Percentiles rank a stretch among this genome's conserved stretches.
These are phyloP conservation scores for Quercus variabilis DNA, from an alignment of 306 rosid species.

Conservation along the genomic window DNA sequence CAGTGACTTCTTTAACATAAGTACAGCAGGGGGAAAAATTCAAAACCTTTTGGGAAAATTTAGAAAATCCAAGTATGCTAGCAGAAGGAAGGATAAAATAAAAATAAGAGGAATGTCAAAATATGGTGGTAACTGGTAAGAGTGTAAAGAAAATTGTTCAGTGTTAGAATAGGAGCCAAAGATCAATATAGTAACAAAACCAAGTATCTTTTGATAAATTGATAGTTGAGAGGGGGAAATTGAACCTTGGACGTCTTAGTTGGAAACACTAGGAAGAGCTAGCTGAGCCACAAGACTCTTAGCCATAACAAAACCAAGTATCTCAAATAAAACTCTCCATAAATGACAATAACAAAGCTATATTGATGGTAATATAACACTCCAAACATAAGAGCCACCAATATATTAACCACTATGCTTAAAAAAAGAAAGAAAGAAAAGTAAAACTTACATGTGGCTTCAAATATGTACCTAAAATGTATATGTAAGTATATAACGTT, in stretches of 20 bases:
- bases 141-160: not conserved
- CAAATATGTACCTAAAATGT: too few relatives aligned
- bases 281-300: too few relatives aligned
- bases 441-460: constrained; percentile 70
- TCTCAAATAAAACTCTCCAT: not conserved
- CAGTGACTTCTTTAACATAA: not conserved
- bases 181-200: not conserved
- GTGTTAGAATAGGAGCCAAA: not conserved
- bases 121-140: too few relatives aligned
- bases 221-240: too few relatives aligned
- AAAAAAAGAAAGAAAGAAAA: not conserved
- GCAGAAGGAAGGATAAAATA: not conserved
- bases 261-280: too few relatives aligned
- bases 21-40: not conserved
- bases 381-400: not conserved
- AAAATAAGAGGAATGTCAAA: not conserved
- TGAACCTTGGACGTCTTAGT: too few relatives aligned
- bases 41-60: not conserved
- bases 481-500: too few relatives aligned
- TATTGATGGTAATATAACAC: not conserved
- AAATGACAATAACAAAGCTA: not conserved
- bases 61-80: not conserved
- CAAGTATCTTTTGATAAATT: too few relatives aligned
- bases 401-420: constrained; percentile 4
- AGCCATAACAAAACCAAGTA: not conserved